Conservation (phyloP, 2,329 filamentous ascomycete genomes). For the Pseudogymnoascus destructans region DNA sequence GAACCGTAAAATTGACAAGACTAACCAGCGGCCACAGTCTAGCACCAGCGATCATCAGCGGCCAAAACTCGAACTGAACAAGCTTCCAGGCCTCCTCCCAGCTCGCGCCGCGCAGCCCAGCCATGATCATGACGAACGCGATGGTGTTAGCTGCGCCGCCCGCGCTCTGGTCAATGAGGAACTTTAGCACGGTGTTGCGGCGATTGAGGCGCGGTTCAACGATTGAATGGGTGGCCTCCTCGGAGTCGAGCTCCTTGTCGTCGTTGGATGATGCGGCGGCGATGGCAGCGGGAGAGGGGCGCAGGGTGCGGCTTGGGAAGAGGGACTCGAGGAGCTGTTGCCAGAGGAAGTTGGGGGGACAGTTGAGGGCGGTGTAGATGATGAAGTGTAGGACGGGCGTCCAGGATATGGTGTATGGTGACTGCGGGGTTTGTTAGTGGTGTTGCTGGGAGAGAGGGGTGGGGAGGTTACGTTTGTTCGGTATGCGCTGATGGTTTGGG, state of each 20-base stretch:
- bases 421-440: background rate
- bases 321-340: conserved; percentile 63
- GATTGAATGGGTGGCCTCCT: conserved; percentile 32
- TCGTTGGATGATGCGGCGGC: conserved; percentile 29
- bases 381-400: conserved; percentile 63
- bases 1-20: conserved; percentile 51
- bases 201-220: conserved; percentile 42
- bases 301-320: conserved; percentile 51
- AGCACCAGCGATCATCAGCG: conserved; percentile 54
- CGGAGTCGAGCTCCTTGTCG: conserved; percentile 30
- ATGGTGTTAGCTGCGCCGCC: conserved; percentile 53
- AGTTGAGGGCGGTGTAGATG: conserved; percentile 57
- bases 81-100: conserved; percentile 32
- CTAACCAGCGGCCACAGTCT: conserved; percentile 62
- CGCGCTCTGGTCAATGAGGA: conserved; percentile 54
- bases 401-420: conserved; percentile 47
- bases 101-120: conserved; percentile 28
- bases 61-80: conserved; percentile 44
- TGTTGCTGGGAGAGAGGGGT: background rate
- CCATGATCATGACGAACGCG: conserved; percentile 46
- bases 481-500: conserved; percentile 55
- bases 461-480: conserved; percentile 38
- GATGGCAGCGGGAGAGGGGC: conserved; percentile 30
- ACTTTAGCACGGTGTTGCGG: conserved; percentile 53
- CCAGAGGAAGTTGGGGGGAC: conserved; percentile 78